A percentile compares a stretch with the other conserved stretches of the same genome.
These are phyloP conservation scores for Pyrus bretschneideri DNA, from an alignment of 306 rosid genomes.

Conservation along the genomic window DNA sequence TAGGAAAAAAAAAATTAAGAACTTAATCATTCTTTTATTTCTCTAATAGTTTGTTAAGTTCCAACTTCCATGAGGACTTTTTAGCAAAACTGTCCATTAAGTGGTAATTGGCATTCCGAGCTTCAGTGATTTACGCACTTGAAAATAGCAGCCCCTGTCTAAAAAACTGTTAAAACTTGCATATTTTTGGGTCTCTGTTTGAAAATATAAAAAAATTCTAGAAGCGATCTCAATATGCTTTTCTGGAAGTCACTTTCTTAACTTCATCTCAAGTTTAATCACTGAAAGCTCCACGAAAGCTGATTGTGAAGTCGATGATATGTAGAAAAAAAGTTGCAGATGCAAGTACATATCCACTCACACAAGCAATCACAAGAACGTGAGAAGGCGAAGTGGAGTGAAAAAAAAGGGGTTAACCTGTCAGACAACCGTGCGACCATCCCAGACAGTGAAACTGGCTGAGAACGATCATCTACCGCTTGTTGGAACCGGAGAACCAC, in stretches of 20 bases:
- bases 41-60: too few relatives aligned
- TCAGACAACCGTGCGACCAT: constrained; percentile 15
- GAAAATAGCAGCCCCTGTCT: constrained; percentile 97
- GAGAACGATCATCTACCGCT: constrained; percentile 15
- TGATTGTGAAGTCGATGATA: background rate
- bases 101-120: constrained; percentile 79
- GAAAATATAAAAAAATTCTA: constrained; percentile 6
- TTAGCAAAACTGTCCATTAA: background rate
- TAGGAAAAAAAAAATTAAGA: background rate
- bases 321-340: background rate
- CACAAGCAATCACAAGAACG: background rate
- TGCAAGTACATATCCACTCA: background rate
- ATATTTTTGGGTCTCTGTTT: background rate
- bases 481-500: background rate
- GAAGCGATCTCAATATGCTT: constrained; percentile 14
- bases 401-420: background rate
- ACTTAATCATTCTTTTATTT: too few relatives aligned
- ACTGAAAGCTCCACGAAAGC: background rate
- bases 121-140: constrained; percentile 67
- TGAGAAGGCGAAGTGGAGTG: background rate
- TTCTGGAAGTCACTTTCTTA: background rate
- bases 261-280: background rate
- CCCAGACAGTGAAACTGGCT: background rate
- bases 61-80: too few relatives aligned
- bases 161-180: constrained; percentile 19